Evolutionary conservation across 352 stramenopile species (phyloP).

Genomic region (Phytophthora megakarya): DNA sequence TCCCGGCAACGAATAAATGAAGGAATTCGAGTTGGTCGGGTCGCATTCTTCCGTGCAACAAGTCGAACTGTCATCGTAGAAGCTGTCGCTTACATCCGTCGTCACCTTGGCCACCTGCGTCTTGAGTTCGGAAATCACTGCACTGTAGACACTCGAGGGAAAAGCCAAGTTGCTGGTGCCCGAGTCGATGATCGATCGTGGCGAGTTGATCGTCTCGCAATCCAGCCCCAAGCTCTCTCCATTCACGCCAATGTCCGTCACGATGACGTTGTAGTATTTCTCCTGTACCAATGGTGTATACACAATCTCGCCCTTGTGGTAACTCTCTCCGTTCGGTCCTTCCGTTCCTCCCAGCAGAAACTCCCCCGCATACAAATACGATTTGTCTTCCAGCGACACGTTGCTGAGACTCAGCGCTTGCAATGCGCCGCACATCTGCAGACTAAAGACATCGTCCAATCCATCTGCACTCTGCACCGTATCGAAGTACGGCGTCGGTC

Average conservation of each 20-base stretch:
- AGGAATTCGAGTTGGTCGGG: constrained; percentile 59
- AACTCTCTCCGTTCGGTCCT: constrained; percentile 51
- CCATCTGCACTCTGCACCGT: constrained; percentile 35
- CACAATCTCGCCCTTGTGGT: constrained; percentile 62
- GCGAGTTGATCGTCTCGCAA: constrained; percentile 76
- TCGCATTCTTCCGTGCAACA: constrained; percentile 76
- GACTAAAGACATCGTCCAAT: constrained; percentile 65
- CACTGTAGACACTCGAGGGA: constrained; percentile 64
- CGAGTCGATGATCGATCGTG: constrained; percentile 75
- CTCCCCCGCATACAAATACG: constrained; percentile 60
- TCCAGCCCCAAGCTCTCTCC: constrained; percentile 49
- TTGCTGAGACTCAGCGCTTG: constrained; percentile 58
- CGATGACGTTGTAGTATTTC: constrained; percentile 80
- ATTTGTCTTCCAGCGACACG: constrained; percentile 35
- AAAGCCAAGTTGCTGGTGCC: constrained; percentile 85
- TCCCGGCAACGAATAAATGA: constrained; percentile 65
- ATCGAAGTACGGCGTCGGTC: constrained; percentile 72
- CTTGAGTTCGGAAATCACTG: constrained; percentile 61
- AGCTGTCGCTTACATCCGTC: constrained; percentile 48
- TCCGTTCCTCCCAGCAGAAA: constrained; percentile 62
- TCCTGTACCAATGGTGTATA: constrained; percentile 81
- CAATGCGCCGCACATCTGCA: constrained; percentile 81
- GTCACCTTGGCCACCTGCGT: constrained; percentile 54
- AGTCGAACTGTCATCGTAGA: constrained; percentile 73
- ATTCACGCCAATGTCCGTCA: constrained; percentile 67